Base-by-base conservation (phyloP, 257 asterid genomes). In the Plectranthus barbatus region DNA sequence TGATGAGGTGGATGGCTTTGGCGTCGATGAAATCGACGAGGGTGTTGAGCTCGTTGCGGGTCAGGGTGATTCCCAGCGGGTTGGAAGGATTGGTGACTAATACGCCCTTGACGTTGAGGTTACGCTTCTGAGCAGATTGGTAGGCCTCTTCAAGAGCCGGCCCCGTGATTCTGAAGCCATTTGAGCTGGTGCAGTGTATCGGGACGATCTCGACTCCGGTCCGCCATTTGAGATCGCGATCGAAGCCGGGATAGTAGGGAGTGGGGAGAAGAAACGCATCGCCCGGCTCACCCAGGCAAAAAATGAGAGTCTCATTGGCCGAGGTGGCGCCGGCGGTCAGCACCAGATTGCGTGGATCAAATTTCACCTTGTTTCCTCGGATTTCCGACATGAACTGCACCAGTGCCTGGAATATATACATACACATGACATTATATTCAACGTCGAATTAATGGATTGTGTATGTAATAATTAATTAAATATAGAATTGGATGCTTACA, bases 241-340 rank as follows among this genome's bases (percentile, higher is more conserved):
- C 88, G 62, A 79, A 79, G 4, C 94, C 96, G 5, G 96, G 94
- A 49, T 88, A 88, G 83, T 88, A 88, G 0, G 96, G 96, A 6
- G 86, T 81, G 17, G 94, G 94, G 21, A 88, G 79, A 8, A 88
- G 87, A 34, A 88, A 61, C 1, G 94, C 91, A 6, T 88, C 91
- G 34, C 94, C 91, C 12, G 82, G 84, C 0, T 88, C 85, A 8
- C 90, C 96, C 1, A 88, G 72, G 78, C 91, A 88, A 54, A 88
- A 88, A 45, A 80, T 70, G 60, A 88, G 82, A 0, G 84, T 74
- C 68, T 88, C 96, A 26, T 83, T 83, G 2, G 96, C 94, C 1
- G 91, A 80, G 21, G 96, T 88, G 56, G 96, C 86, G 19, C 94
- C 94, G 9, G 94, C 96, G 1, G 87, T 81, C 50, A 88, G 80